Base-by-base conservation (phyloP, 345 rosid species). In the Erodium maritimum region DNA sequence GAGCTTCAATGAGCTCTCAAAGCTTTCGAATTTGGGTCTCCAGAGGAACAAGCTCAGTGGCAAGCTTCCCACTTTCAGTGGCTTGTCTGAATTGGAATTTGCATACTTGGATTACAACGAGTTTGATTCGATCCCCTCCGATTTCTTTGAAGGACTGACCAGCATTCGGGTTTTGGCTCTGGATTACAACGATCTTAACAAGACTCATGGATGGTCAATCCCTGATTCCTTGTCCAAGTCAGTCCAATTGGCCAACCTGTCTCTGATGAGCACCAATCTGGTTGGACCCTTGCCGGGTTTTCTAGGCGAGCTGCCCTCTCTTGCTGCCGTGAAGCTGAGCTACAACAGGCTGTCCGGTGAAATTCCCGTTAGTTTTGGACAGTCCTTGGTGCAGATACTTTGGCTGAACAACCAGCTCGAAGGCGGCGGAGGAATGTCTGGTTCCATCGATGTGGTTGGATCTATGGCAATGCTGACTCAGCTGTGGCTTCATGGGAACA, bases 401-500 rank as follows among this genome's bases (percentile, higher is more conserved):
- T 77, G 81, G 79, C 62, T 80, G 67, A 77, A 80, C 51, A 60
- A 75, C 62, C 85, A 80, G 48, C 48, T 42, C 3, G 34, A 29
- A 65, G 75, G 53, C 19, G 69, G 62, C 14, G 69, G 66, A 0
- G 78, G 80, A 21, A 42, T 80, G 72, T 66, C 56, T 46, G 78
- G 82, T 52, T 11, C 71, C 8, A 63, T 80, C 33, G 75, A 80
- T 59, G 78, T 57, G 54, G 54, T 80, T 45, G 63, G 78, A 13
- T 70, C 67, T 14, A 77, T 80, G 82, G 37, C 60, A 3, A 66
- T 74, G 19, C 61, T 77, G 63, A 65, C 63, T 1, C 80, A 80
- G 67, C 29, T 77, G 8, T 80, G 85, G 85, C 78, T 80, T 66
- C 85, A 80, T 10, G 82, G 82, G 20, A 80, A 80, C 67, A 68